Evolutionary conservation across 371 early-diverging fungal species (phyloP), one percentile per base, ranked within the genome.

Genomic region (Mortierella sp.): DNA sequence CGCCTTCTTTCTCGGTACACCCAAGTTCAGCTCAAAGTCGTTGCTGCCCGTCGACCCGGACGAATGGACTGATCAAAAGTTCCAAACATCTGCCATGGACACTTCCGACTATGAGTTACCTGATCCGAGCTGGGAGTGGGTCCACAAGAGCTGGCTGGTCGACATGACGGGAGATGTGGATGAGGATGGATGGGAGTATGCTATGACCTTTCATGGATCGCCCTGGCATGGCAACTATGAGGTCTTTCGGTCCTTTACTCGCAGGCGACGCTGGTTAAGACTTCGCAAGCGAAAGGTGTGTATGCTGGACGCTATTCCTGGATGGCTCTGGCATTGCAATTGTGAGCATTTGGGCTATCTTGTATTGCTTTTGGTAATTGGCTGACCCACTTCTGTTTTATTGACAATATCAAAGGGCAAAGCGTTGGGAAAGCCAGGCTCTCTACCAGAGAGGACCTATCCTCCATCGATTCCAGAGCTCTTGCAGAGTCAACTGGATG

Each of bases 81-180:
- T 89, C 83, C 82, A 90, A 87, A 88, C 68, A 21, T 79, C 92
- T 12, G 90, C 90, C 4, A 91, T 92, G 90, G 89, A 93, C 65
- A 90, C 88, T 1, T 77, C 86, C 27, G 89, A 88, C 29, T 92
- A 88, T 73, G 91, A 89, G 58, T 63, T 93, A 27, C 94, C 94
- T 11, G 93, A 93, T 77, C 93, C 93, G 16, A 89, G 91, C 14
- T 93, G 94, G 94, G 91, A 93, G 81, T 93, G 94, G 94, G 92
- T 92, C 71, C 90, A 88, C 75, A 90, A 90, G 77, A 89, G 90
- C 44, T 93, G 94, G 94, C 83, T 93, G 85, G 91, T 93, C 27
- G 93, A 93, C 79, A 93, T 93, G 94, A 90, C 92, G n/a, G 91
- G 88, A 5, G 93, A 93, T 81, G 92, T 93, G 1, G 94, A 93